Conservation (phyloP, 148 eudicot genomes). For the Gaultheria prostrata region DNA sequence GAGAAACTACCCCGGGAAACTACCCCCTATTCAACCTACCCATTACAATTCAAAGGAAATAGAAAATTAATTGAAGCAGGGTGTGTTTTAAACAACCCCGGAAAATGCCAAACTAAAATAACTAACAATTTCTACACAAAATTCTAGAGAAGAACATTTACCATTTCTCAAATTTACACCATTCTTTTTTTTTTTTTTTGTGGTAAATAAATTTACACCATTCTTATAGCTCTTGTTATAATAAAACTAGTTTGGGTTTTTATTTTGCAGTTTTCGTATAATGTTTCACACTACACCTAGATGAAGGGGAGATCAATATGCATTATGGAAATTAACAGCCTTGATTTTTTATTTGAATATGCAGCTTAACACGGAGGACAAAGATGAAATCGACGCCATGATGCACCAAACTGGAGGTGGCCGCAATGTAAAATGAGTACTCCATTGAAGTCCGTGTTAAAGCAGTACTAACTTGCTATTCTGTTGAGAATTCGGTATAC, state of each 20-base stretch:
- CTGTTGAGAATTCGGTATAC: not conserved
- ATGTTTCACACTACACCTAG: not conserved
- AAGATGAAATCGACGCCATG: slow-evolving; percentile 12
- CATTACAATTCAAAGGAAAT: no score
- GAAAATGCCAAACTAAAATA: no score
- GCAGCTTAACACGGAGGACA: slow-evolving; percentile 10
- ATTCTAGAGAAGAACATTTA: not conserved
- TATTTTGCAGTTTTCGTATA: not conserved
- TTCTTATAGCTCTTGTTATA: not conserved
- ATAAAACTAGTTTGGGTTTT: not conserved
- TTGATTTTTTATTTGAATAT: slow-evolving; percentile 13
- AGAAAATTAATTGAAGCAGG: no score
- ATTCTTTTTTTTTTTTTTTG: no score
- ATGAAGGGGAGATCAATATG: not conserved
- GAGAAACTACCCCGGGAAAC: no score
- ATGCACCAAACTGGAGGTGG: slow-evolving; percentile 13
- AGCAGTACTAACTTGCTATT: not conserved
- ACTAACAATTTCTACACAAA: not conserved
- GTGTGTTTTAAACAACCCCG: no score
- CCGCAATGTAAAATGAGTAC: not conserved
- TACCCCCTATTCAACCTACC: no score
- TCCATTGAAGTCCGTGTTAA: not conserved
- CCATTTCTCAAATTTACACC: not conserved
- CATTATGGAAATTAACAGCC: no score
- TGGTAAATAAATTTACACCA: no score